Evolutionary conservation across 2,329 filamentous ascomycete species (phyloP).

Genomic region (Geosmithia morbida): DNA sequence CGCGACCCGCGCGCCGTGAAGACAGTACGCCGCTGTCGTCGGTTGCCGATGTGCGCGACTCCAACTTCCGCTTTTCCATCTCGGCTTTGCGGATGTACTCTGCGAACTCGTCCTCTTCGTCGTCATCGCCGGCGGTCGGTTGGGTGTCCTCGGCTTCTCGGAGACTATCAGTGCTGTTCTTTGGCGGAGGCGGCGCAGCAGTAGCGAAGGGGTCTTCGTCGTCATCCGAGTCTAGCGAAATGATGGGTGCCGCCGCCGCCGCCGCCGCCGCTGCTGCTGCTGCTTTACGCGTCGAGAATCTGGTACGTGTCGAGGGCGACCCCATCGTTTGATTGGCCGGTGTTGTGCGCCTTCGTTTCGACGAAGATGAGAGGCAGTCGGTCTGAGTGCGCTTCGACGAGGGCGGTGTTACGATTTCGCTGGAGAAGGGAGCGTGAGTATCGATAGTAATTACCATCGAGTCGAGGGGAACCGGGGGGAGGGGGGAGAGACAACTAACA

Average conservation of each 20-base stretch:
- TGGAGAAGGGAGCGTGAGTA: conserved; percentile 4
- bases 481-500: neutral
- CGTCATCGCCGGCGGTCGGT: neutral
- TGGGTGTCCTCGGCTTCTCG: conserved; percentile 9
- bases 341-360: conserved; percentile 3
- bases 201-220: conserved; percentile 3
- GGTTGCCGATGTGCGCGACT: neutral
- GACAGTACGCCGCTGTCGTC: neutral
- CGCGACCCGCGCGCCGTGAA: neutral
- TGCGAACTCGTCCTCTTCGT: conserved; percentile 10
- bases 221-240: conserved; percentile 17
- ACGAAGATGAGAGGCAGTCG: conserved; percentile 8
- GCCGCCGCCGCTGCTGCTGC: neutral
- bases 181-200: conserved; percentile 6
- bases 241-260: conserved; percentile 10
- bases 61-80: neutral
- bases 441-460: neutral
- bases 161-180: conserved; percentile 4
- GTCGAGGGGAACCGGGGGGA: neutral
- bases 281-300: neutral
- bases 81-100: conserved; percentile 29
- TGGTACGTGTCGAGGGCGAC: neutral
- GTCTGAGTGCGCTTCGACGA: conserved; percentile 22
- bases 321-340: too few relatives aligned
- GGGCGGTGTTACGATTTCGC: conserved; percentile 19